Conservation (phyloP, 441 rosid species). For the Gossypium gossypioides region DNA sequence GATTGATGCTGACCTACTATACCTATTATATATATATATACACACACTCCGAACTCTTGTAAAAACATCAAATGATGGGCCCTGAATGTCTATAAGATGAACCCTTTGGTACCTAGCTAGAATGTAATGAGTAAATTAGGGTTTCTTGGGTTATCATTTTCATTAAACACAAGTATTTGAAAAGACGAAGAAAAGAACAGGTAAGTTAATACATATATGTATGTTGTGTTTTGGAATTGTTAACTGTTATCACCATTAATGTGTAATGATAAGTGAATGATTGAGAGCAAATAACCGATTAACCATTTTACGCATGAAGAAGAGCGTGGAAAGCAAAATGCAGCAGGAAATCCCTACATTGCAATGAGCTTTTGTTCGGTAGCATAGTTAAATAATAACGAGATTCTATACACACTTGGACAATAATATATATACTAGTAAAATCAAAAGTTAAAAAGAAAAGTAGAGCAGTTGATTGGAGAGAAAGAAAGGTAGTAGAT, state of each 20-base stretch:
- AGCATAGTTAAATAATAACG: background rate
- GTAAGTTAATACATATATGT: no score
- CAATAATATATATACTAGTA: background rate
- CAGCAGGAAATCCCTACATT: background rate
- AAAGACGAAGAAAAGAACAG: no score
- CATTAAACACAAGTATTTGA: background rate
- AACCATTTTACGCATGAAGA: background rate
- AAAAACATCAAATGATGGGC: background rate
- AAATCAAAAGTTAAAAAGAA: background rate
- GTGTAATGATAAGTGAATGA: background rate
- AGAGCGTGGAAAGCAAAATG: background rate
- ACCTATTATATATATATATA: background rate
- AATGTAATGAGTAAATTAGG: background rate
- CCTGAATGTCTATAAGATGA: background rate
- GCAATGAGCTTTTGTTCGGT: background rate
- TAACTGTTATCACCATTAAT: background rate
- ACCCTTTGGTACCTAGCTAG: background rate
- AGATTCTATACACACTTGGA: background rate
- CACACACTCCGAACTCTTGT: background rate
- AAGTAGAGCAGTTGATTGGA: background rate
- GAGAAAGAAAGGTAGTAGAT: background rate
- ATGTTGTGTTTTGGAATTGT: background rate
- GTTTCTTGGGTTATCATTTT: background rate
- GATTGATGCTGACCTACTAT: constrained; percentile 16
- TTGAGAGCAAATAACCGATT: background rate